Evolutionary conservation across 2,329 filamentous ascomycete genomes (phyloP), one percentile per base, ranked within the genome.

Genomic region (Apiospora saccharicola): DNA sequence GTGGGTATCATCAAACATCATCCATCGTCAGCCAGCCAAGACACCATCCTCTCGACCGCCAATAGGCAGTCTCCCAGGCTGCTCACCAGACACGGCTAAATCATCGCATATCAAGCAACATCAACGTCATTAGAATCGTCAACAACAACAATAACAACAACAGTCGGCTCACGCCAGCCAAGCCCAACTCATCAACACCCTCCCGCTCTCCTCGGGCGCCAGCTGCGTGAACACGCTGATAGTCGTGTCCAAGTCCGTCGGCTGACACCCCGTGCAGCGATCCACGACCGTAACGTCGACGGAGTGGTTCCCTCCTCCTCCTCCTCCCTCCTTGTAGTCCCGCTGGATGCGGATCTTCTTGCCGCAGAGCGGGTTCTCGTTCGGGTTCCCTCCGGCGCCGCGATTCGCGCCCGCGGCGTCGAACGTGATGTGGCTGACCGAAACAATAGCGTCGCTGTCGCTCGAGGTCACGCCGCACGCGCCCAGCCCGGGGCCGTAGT

Each of bases 301-400:
- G 30, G 74, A 78, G n/a, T 46, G 77, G 44, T 78, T 77, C 1
- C 90, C 74, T 1, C 90, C 74, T 80, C 80, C 74, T 80, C 80
- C 73, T 80, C 84, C 34, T 82, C 84, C 43, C 82, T 85, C 70
- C 82, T 80, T 73, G 68, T 75, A 80, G 46, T 83, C 82, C 72
- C 90, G 83, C 67, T 82, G 84, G 41, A 93, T 87, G 37, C 91
- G 85, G n/a, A 96, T 88, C 79, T 86, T 90, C 77, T 85, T 84
- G 2, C 91, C 91, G 77, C 94, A 96, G 1, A 93, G 81, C 1
- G 90, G 89, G 76, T 94, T 94, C 16, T 83, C 79, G 78, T 94
- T 94, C 0, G 89, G 87, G 78, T 91, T 85, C 2, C 86, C 78
- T 47, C 72, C 73, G 43, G 49, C 68, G 19, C 12, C 53, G 30